Base-by-base conservation (phyloP, 2,329 filamentous ascomycete species). In the Ophiobolus disseminans region DNA sequence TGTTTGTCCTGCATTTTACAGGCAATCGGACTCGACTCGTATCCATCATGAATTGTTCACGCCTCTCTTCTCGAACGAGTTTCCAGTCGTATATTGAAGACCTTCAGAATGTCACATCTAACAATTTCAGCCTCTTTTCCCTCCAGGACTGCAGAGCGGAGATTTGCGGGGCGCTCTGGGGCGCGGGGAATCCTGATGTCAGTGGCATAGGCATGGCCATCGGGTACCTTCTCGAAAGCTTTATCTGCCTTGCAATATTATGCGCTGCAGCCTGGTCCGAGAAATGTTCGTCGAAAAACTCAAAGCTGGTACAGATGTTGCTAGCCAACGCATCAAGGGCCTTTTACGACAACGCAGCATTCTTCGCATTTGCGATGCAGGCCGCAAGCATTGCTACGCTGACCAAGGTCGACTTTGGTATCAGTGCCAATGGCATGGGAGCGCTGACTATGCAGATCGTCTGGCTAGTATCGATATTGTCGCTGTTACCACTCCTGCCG, bases 111-210 rank as follows among this genome's bases (percentile, higher is more conserved):
- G 25, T 31, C 10, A 59, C 55, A 2, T 26, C 26, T 10, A 37
- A 46, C 2, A 26, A 63, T n/a, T 45, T 63, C 42, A 50, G 45
- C 32, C 52, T 56, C 3, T n/a, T n/a, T n/a, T n/a, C n/a, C n/a
- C 50, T 58, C 4, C 16, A 36, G 4, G 21, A 48, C 30, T 65
- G 60, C 45, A 44, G 40, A 26, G 8, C 40, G 2, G 40, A 62
- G n/a, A 46, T 65, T 14, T 65, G 60, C 48, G 48, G 49, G 7
- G 56, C 55, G 2, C 43, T 65, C 1, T 65, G 62, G 58, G 62
- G 60, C 1, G 49, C 51, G 2, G 60, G 62, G 5, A 65, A 61
- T 23, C 57, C 58, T 16, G 60, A 65, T 36, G 58, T 65, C 31
- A 60, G 56, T 9, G 60, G 58, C 4, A 49, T 60, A 3, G 58